Evolutionary conservation across 805 yeast species (phyloP).

Genomic region (Wickerhamomyces kurtzmanii): DNA sequence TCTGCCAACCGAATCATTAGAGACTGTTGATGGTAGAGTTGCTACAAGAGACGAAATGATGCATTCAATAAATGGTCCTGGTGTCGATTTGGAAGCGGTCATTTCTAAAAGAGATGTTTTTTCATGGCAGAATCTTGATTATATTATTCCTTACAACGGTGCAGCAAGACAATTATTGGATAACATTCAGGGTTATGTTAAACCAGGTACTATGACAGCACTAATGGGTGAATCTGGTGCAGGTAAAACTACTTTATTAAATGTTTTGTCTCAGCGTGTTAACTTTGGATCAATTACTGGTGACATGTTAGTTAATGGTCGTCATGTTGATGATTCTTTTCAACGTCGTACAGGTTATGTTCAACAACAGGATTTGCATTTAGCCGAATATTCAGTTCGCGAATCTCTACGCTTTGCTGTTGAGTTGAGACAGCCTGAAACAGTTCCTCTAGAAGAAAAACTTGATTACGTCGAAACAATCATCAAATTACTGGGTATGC

Average conservation of each 20-base stretch:
- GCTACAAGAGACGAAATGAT: slow-evolving; percentile 29
- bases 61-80: slow-evolving; percentile 22
- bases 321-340: slow-evolving; percentile 38
- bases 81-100: slow-evolving; percentile 20
- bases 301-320: slow-evolving; percentile 46
- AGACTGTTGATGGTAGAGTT: slow-evolving; percentile 24
- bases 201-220: slow-evolving; percentile 52
- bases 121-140: slow-evolving; percentile 16
- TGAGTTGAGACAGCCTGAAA: slow-evolving; percentile 39
- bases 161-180: slow-evolving; percentile 43
- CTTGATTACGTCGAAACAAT: slow-evolving; percentile 40
- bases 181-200: slow-evolving; percentile 31
- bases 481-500: slow-evolving; percentile 40
- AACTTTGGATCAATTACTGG: slow-evolving; percentile 46
- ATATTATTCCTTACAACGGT: slow-evolving; percentile 20
- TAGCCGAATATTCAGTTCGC: slow-evolving; percentile 24
- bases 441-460: slow-evolving; percentile 24
- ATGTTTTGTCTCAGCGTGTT: slow-evolving; percentile 40
- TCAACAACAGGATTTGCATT: slow-evolving; percentile 45
- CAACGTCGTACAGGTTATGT: slow-evolving; percentile 47
- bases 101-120: slow-evolving; percentile 23
- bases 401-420: slow-evolving; percentile 37
- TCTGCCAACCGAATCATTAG: slow-evolving; percentile 22
- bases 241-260: slow-evolving; percentile 50
- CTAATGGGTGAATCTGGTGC: slow-evolving; percentile 61